These are phyloP conservation scores for Scleroderma bovista DNA, from an alignment of 768 basidiomycete genomes.

Conservation along the genomic window DNA sequence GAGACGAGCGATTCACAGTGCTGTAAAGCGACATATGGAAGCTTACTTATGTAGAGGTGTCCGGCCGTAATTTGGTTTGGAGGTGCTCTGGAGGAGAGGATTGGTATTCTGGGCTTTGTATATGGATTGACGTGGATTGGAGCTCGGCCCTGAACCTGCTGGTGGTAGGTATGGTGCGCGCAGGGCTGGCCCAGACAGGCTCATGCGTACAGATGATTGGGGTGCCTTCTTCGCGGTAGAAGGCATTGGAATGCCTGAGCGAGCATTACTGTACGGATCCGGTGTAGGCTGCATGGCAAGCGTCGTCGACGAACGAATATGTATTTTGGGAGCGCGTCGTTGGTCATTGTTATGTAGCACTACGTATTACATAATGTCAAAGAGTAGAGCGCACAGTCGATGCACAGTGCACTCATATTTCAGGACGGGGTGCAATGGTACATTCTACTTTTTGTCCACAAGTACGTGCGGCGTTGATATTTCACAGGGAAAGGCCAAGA, in stretches of 20 bases:
- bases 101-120: slow-evolving; percentile 66
- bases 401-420: no score
- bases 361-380: no score
- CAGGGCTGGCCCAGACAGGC: slow-evolving; percentile 69
- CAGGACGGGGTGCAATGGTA: no score
- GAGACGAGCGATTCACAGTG: neutral
- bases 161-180: slow-evolving; percentile 47
- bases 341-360: no score
- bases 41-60: slow-evolving; percentile 69
- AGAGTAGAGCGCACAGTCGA: no score
- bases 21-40: slow-evolving; percentile 3
- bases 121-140: slow-evolving; percentile 64
- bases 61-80: slow-evolving; percentile 59
- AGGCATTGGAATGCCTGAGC: slow-evolving; percentile 70
- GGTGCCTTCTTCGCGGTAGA: slow-evolving; percentile 68
- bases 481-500: slow-evolving; percentile 79
- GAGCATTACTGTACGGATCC: slow-evolving; percentile 44
- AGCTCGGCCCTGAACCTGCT: slow-evolving; percentile 28
- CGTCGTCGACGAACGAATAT: neutral
- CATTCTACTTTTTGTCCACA: no score
- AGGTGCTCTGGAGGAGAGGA: slow-evolving; percentile 62
- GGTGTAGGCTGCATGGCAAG: slow-evolving; percentile 43
- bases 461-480: neutral
- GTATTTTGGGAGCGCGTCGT: no score
- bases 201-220: slow-evolving; percentile 50